Base-by-base conservation (phyloP, 352 stramenopile genomes). In the Pythium folliculosum region DNA sequence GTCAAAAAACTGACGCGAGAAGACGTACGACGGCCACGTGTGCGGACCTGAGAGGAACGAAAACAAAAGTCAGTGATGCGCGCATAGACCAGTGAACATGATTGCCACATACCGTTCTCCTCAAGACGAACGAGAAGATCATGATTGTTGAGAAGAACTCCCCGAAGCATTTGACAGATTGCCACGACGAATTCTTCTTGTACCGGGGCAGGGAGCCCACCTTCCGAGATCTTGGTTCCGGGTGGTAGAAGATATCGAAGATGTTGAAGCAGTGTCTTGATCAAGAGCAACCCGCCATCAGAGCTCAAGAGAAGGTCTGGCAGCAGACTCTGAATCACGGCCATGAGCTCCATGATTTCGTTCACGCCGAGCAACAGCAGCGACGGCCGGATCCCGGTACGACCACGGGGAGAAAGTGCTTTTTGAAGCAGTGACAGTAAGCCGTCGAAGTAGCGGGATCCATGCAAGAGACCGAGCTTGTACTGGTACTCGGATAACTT, bases 401-500 rank as follows among this genome's bases (percentile, higher is more conserved):
- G 47, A 10, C 65, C 55, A 21, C 83, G 77, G n/a, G 86, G 84
- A 9, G 84, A 81, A 32, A 94, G 61, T 1, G 76, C 74, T 60
- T 96, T 96, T 67, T 96, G 88, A 30, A 92, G 64, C 16, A 96
- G 56, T 35, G 88, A 93, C 5, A 92, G 43, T 3, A 96, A 67
- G 1, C 86, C 86, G 38, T 94, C 83, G 69, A 96, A 91, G 60
- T 88, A 94, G n/a, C 78, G 78, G 43, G 77, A 67, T n/a, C 80
- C 71, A 57, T 96, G 81, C 43, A 96, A 63, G 27, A 96, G 64
- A 1, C 86, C 81, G 27, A 86, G 60, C 55, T 91, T 89, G 67
- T 91, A 94, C 71, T 96, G 88, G 51, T 89, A 94, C 71, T 89
- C 75, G 16, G 86, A 90, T 17, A 96, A 65, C 63, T 92, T 90